Base-by-base conservation (phyloP, 2,329 filamentous ascomycete genomes). In the Aspergillus sp. region DNA sequence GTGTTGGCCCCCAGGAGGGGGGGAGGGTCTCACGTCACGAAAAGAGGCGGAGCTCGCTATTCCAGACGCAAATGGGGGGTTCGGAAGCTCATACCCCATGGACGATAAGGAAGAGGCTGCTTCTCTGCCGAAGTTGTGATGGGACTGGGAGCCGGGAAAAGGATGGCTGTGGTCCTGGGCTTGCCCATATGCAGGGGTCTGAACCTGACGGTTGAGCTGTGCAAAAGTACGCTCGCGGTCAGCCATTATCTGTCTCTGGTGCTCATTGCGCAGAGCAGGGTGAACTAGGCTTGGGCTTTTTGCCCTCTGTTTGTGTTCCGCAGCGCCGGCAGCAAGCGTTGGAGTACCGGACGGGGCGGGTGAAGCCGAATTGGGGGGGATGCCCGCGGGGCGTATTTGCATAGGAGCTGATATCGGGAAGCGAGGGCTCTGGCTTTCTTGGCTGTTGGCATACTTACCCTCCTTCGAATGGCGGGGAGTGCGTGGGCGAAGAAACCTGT, bases 391-490 rank as follows among this genome's bases (percentile, higher is more conserved):
- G 18, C 30, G 32, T 22, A 18, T 3, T 43, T 44, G 42, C n/a
- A 24, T 24, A 44, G 45, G 32, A 18, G 32, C 36, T 24, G 53
- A 32, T 32, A 55, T 24, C 18, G 53, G n/a, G 48, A 56, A 44
- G 45, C 34, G 20, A 54, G 45, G 55, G 26, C 50, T 42, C 17
- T 58, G 55, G 26, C 26, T 36, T n/a, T 53, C 32, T 38, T 59
- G 24, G 44, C 22, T 24, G 49, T 11, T 36, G 17, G 32, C 11
- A 9, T 43, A 6, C 44, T 53, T 53, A n/a, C 43, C 22, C 17
- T 61, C 57, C 36, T 61, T 56, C 45, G 47, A 17, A 36, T 51
- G 51, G 15, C 43, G 54, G 38, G 53, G 59, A 38, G 56, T 56
- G n/a, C 26, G 26, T 30, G 26, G 26, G 26, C 53, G 47, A 38